phyloP scores from a whole-genome alignment of 2,329 filamentous ascomycete genomes.

The Huntiella decipiens region DNA sequence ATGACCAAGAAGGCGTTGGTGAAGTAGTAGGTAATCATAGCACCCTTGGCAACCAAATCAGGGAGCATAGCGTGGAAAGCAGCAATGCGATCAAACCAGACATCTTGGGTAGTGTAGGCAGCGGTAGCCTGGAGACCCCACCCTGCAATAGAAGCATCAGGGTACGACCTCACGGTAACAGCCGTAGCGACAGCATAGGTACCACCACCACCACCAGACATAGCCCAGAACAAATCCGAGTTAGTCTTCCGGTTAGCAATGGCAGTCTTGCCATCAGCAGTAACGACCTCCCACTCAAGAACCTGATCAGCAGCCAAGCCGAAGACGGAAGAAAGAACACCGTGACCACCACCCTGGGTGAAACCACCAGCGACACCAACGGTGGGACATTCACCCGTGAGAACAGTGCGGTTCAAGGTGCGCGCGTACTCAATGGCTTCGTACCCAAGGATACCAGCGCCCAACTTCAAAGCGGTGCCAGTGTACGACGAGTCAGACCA shows the following conservation, averaged over 20 bases:
- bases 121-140: slow-evolving; percentile 25
- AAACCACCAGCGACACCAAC: slow-evolving; percentile 43
- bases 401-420: slow-evolving; percentile 26
- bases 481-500: slow-evolving; percentile 17
- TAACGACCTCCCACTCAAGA: slow-evolving; percentile 37
- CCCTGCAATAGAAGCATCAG: slow-evolving; percentile 23
- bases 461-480: slow-evolving; percentile 34
- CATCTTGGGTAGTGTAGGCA: slow-evolving; percentile 17
- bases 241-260: slow-evolving; percentile 28
- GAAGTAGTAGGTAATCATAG: slow-evolving; percentile 29
- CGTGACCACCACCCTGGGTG: slow-evolving; percentile 40
- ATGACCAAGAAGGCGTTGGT: slow-evolving; percentile 28
- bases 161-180: slow-evolving; percentile 33
- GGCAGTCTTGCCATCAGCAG: slow-evolving; percentile 27
- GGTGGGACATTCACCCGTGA: slow-evolving; percentile 34
- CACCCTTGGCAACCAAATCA: slow-evolving; percentile 28
- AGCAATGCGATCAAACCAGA: slow-evolving; percentile 29
- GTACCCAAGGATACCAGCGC: slow-evolving; percentile 32
- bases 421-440: slow-evolving; percentile 33
- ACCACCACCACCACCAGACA: slow-evolving; percentile 39
- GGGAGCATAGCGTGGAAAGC: slow-evolving; percentile 25
- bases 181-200: slow-evolving; percentile 38
- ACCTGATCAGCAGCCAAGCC: slow-evolving; percentile 42
- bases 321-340: slow-evolving; percentile 30
- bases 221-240: slow-evolving; percentile 43